Conservation (phyloP, 371 early-diverging fungal species). For the Syncephalastrum racemosum region DNA sequence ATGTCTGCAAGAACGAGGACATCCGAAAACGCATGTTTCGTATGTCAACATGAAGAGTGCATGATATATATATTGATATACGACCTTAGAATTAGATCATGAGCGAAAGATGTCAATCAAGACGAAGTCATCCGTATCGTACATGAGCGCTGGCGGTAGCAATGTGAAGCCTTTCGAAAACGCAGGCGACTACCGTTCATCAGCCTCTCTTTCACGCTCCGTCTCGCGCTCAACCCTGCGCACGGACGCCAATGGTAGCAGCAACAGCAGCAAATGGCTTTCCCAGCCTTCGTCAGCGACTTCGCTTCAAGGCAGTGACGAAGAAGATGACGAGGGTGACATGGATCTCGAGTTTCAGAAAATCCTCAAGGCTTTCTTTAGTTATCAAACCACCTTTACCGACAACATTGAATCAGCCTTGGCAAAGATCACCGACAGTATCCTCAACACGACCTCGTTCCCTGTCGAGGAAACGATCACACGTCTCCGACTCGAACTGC, state of each 20-base stretch:
- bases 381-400: conserved; percentile 56
- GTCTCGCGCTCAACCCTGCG: conserved; percentile 20
- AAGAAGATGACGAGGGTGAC: conserved; percentile 26
- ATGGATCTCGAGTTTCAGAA: conserved; percentile 54
- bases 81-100: conserved; percentile 21
- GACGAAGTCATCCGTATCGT: conserved; percentile 24
- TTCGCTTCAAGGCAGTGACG: conserved; percentile 7
- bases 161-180: conserved; percentile 44
- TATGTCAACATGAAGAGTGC: conserved; percentile 6
- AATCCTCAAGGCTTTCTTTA: conserved; percentile 52
- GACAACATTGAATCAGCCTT: conserved; percentile 53
- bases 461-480: conserved; percentile 30
- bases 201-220: conserved; percentile 14
- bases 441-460: conserved; percentile 20
- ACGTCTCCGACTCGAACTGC: conserved; percentile 49
- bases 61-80: not conserved
- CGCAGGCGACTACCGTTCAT: conserved; percentile 30
- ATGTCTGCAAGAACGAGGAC: conserved; percentile 44
- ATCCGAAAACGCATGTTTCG: conserved; percentile 23
- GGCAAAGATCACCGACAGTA: conserved; percentile 54
- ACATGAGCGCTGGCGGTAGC: conserved; percentile 11
- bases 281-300: conserved; percentile 6
- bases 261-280: conserved; percentile 15
- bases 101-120: conserved; percentile 26
- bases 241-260: conserved; percentile 5